Percentiles rank a stretch among this genome's conserved stretches.
Conservation (phyloP, 192 early-diverging fungal genomes). For the Pilaira anomala region DNA sequence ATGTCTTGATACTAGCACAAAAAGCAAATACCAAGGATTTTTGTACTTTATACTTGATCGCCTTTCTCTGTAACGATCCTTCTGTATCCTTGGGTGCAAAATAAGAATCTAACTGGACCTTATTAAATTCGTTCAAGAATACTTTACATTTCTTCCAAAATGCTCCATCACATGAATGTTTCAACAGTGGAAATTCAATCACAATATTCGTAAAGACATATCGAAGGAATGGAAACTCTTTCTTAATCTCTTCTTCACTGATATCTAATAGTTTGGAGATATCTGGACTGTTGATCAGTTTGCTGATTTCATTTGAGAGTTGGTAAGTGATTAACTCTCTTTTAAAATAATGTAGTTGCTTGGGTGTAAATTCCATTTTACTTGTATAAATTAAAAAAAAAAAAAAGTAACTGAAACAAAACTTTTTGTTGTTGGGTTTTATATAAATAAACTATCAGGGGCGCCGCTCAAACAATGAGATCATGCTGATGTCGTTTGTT, state of each 20-base stretch:
- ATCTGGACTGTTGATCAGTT: constrained; percentile 12
- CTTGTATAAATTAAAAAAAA: neutral
- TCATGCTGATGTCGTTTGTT: too few species aligned
- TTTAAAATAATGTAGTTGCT: constrained; percentile 53
- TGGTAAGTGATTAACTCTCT: constrained; percentile 45
- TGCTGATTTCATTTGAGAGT: constrained; percentile 42
- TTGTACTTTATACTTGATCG: constrained; percentile 28
- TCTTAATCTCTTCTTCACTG: constrained; percentile 30
- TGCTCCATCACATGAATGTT: constrained; percentile 25
- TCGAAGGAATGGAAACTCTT: constrained; percentile 43
- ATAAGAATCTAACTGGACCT: constrained; percentile 26
- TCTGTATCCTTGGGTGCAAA: constrained; percentile 16
- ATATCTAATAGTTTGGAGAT: constrained; percentile 20
- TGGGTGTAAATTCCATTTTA: constrained; percentile 26
- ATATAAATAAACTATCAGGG: too few species aligned
- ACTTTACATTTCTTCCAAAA: constrained; percentile 48
- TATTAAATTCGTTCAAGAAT: constrained; percentile 45
- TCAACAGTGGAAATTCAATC: constrained; percentile 50
- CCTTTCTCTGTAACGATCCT: constrained; percentile 18
- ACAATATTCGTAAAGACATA: constrained; percentile 44
- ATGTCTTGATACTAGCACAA: constrained; percentile 30
- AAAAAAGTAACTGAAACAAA: neutral
- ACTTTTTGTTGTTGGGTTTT: too few species aligned
- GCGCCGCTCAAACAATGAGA: too few species aligned
- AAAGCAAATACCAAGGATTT: constrained; percentile 27